Percentiles rank a stretch among this genome's conserved stretches.
Evolutionary conservation across 83 land plant species (phyloP).

Genomic region (Larix sibirica): DNA sequence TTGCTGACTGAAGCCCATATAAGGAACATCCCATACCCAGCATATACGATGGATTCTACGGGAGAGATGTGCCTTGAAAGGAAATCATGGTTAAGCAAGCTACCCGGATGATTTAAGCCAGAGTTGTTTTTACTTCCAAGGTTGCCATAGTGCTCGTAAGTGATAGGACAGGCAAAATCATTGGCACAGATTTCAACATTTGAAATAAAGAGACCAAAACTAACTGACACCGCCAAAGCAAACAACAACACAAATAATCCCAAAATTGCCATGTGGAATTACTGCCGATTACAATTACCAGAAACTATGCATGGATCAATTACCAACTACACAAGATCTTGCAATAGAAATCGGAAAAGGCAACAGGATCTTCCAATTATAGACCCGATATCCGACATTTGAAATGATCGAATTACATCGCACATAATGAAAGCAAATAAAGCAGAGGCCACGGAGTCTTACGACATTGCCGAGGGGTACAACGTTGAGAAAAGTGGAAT

Average conservation of each 20-base stretch:
- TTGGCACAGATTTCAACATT: neutral
- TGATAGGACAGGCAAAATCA: neutral
- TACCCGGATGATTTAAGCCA: neutral
- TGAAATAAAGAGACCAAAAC: neutral
- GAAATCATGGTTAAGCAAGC: neutral
- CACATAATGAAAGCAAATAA: neutral
- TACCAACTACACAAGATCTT: neutral
- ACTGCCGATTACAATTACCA: neutral
- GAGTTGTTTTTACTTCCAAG: neutral
- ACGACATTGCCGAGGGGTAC: slow-evolving; percentile 96
- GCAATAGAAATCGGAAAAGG: neutral
- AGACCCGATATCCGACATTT: neutral
- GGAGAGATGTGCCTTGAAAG: neutral
- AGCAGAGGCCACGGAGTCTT: slow-evolving; percentile 22
- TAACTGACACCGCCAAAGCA: neutral
- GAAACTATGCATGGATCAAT: neutral
- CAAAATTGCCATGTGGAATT: neutral
- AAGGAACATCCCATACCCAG: neutral
- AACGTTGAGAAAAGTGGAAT: slow-evolving; percentile 84
- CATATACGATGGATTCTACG: neutral
- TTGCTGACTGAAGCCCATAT: neutral
- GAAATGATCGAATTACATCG: neutral
- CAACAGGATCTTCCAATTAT: neutral
- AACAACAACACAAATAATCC: neutral
- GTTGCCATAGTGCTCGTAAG: neutral